Conservation (phyloP, 148 eudicot species). For the Pouteria glomerata region DNA sequence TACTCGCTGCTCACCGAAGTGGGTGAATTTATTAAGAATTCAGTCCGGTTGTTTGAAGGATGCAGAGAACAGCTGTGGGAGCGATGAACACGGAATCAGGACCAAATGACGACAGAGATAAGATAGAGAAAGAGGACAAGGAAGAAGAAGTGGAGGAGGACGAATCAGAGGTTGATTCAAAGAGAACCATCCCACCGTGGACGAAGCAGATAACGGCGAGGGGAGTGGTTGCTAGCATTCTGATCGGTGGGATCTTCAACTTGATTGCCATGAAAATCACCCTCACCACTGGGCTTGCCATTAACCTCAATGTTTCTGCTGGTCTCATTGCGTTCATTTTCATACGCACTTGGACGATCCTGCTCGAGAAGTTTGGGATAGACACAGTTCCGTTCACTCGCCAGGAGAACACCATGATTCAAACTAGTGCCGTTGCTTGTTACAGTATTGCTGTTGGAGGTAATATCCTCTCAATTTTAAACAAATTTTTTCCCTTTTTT, state of each 20-base stretch:
- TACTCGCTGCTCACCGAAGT: no score
- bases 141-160: constrained; percentile 5
- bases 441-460: constrained; percentile 82
- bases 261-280: constrained; percentile 72
- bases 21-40: background rate
- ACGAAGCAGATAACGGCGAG: constrained; percentile 60
- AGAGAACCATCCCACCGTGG: constrained; percentile 65
- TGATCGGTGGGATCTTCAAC: constrained; percentile 55
- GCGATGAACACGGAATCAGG: background rate
- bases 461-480: no score
- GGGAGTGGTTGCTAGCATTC: constrained; percentile 50
- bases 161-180: constrained; percentile 9
- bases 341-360: constrained; percentile 48
- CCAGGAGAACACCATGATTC: constrained; percentile 89
- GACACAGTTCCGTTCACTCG: constrained; percentile 60
- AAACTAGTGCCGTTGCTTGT: constrained; percentile 81
- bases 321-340: constrained; percentile 74
- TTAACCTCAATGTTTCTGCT: constrained; percentile 74
- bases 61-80: background rate
- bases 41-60: background rate
- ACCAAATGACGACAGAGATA: constrained; percentile 16
- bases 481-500: background rate
- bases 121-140: constrained; percentile 21
- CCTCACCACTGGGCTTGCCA: constrained; percentile 73
- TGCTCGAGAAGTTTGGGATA: constrained; percentile 40